Percentiles rank a stretch among this genome's conserved stretches.
phyloP scores from a whole-genome alignment of 139 green algal genomes.

The Micromonas pusilla region DNA sequence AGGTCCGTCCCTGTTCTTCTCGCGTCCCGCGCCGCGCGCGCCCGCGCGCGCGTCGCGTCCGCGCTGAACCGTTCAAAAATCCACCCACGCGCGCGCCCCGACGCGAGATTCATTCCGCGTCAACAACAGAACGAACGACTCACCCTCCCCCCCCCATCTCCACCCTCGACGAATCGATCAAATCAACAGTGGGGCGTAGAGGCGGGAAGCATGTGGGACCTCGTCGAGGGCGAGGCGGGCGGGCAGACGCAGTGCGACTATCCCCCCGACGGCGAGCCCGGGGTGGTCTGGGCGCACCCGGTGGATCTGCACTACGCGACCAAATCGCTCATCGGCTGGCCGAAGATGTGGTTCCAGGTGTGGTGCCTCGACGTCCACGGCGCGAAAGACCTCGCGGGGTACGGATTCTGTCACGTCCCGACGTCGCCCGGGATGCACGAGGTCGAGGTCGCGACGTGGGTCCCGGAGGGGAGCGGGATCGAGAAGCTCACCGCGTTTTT shows the following conservation, averaged over 20 bases:
- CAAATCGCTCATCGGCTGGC: slow-evolving; percentile 48
- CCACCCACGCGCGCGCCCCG: neutral
- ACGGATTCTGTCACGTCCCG: slow-evolving; percentile 70
- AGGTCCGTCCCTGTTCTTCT: slow-evolving; percentile 41
- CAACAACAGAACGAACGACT: neutral
- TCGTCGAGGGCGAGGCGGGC: slow-evolving; percentile 57
- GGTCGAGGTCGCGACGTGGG: slow-evolving; percentile 60
- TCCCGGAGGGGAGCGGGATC: slow-evolving; percentile 53
- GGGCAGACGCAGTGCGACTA: slow-evolving; percentile 53
- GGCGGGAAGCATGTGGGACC: slow-evolving; percentile 56
- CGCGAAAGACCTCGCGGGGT: slow-evolving; percentile 65
- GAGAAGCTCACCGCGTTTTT: slow-evolving; percentile 59
- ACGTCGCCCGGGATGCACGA: slow-evolving; percentile 56
- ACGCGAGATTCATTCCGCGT: too few species aligned
- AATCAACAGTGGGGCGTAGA: slow-evolving; percentile 7
- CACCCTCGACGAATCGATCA: neutral
- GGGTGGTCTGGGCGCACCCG: slow-evolving; percentile 58
- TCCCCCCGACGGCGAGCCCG: neutral
- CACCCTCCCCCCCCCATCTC: neutral
- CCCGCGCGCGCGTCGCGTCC: too few species aligned
- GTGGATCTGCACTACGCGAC: slow-evolving; percentile 64
- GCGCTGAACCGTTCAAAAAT: neutral
- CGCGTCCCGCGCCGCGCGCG: neutral
- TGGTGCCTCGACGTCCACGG: slow-evolving; percentile 62
- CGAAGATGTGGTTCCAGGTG: slow-evolving; percentile 73